Evolutionary conservation across 2,329 filamentous ascomycete species (phyloP).

Genomic region (Microcera coccophila): DNA sequence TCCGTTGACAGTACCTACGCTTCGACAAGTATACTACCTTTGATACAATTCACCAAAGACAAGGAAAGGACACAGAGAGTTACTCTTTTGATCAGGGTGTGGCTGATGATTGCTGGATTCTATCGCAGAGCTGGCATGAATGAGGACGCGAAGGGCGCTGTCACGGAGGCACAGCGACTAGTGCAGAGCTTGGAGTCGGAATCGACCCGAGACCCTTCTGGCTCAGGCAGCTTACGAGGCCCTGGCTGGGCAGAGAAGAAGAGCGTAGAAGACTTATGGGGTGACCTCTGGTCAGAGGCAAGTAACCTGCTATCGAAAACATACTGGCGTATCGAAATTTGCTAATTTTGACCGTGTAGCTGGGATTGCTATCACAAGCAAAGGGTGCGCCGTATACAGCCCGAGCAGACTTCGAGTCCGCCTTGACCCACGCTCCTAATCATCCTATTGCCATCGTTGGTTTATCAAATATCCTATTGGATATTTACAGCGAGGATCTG

Average conservation of each 20-base stretch:
- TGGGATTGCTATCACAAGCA: conserved; percentile 63
- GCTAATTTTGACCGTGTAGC: conserved; percentile 39
- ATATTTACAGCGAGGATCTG: conserved; percentile 71
- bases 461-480: conserved; percentile 78
- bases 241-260: conserved; percentile 75
- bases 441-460: conserved; percentile 78
- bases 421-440: conserved; percentile 73
- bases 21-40: conserved; percentile 46
- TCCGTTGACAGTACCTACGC: conserved; percentile 41
- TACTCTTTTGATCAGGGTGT: conserved; percentile 68
- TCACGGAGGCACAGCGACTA: conserved; percentile 76
- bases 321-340: background rate
- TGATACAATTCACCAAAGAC: conserved; percentile 53
- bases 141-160: conserved; percentile 75
- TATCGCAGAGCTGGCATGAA: conserved; percentile 78
- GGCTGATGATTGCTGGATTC: conserved; percentile 84
- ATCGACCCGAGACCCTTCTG: conserved; percentile 58
- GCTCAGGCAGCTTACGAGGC: conserved; percentile 57
- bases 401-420: conserved; percentile 74
- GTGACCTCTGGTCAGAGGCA: conserved; percentile 78
- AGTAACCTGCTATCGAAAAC: conserved; percentile 29
- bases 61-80: conserved; percentile 49
- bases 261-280: conserved; percentile 80
- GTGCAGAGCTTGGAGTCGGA: conserved; percentile 68
- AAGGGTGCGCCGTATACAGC: conserved; percentile 64